Percentiles rank a stretch among this genome's conserved stretches.
These are phyloP conservation scores for Dothistroma pini DNA, from an alignment of 2,329 filamentous ascomycete species.

Conservation along the genomic window DNA sequence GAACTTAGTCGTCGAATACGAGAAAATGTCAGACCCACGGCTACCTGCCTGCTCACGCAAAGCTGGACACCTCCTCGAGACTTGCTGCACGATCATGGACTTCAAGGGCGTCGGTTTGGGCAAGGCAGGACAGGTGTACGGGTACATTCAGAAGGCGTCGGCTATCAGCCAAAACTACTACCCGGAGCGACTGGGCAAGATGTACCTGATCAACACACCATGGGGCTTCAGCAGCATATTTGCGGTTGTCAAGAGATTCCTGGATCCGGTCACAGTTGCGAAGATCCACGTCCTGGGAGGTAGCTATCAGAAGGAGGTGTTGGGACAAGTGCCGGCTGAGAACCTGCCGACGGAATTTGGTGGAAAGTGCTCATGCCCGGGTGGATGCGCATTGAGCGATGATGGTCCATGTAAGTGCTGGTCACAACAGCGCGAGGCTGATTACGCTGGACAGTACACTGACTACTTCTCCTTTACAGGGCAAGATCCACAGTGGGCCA, in stretches of 20 bases:
- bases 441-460: slow-evolving; percentile 9
- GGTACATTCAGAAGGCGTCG: slow-evolving; percentile 80
- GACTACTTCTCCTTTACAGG: slow-evolving; percentile 22
- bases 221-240: slow-evolving; percentile 92
- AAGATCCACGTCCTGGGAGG: slow-evolving; percentile 91
- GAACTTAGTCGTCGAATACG: slow-evolving; percentile 97
- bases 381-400: slow-evolving; percentile 83
- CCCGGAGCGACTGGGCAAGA: slow-evolving; percentile 89
- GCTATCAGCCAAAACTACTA: slow-evolving; percentile 98
- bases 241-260: slow-evolving; percentile 82
- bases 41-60: slow-evolving; percentile 95
- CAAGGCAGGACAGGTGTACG: slow-evolving; percentile 79
- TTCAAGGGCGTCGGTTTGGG: slow-evolving; percentile 86
- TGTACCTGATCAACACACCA: slow-evolving; percentile 97
- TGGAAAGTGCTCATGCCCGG: slow-evolving; percentile 74
- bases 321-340: slow-evolving; percentile 80
- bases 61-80: slow-evolving; percentile 84
- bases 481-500: slow-evolving; percentile 67
- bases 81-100: slow-evolving; percentile 98
- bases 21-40: slow-evolving; percentile 88
- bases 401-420: slow-evolving; percentile 69
- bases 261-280: slow-evolving; percentile 92
- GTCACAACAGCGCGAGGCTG: not conserved
- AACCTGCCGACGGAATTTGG: slow-evolving; percentile 87
- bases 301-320: slow-evolving; percentile 77